phyloP scores from a whole-genome alignment of 2,329 filamentous ascomycete species.

The Clonostachys chloroleuca region DNA sequence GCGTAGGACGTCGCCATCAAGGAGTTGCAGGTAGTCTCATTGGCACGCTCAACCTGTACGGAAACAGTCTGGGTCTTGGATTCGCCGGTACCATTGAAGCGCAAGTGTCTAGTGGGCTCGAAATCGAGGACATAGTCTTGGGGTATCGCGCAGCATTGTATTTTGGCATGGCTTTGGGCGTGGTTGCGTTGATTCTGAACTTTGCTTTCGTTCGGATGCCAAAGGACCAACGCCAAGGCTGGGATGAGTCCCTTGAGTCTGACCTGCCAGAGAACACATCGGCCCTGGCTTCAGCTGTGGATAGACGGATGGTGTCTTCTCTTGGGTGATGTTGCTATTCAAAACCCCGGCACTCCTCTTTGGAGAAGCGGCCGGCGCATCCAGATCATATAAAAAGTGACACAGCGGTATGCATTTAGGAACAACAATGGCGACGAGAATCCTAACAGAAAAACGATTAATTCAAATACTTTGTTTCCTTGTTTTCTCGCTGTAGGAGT shows the following conservation, averaged over 20 bases:
- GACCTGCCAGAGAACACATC: neutral
- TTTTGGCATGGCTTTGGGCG: constrained; percentile 28
- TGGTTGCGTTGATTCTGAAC: constrained; percentile 23
- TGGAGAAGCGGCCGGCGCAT: no score
- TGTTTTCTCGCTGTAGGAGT: no score
- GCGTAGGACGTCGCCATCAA: constrained; percentile 39
- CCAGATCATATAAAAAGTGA: no score
- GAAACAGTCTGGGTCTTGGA: constrained; percentile 20
- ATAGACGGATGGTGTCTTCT: neutral
- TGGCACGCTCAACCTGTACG: constrained; percentile 27
- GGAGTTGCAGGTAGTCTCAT: constrained; percentile 45
- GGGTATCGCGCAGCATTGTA: constrained; percentile 33
- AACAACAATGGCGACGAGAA: no score
- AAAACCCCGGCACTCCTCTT: no score
- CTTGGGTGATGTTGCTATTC: no score
- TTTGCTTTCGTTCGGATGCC: constrained; percentile 30
- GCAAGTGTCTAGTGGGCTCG: constrained; percentile 5
- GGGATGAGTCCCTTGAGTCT: constrained; percentile 10
- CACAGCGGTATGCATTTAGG: no score
- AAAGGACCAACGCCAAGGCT: constrained; percentile 29
- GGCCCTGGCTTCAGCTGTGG: neutral
- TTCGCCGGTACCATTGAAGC: constrained; percentile 26
- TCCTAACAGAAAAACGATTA: no score
- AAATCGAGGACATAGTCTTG: constrained; percentile 11
- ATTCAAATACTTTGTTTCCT: no score